phyloP scores from a whole-genome alignment of 2,329 filamentous ascomycete genomes.

The Diplodia sapinea region DNA sequence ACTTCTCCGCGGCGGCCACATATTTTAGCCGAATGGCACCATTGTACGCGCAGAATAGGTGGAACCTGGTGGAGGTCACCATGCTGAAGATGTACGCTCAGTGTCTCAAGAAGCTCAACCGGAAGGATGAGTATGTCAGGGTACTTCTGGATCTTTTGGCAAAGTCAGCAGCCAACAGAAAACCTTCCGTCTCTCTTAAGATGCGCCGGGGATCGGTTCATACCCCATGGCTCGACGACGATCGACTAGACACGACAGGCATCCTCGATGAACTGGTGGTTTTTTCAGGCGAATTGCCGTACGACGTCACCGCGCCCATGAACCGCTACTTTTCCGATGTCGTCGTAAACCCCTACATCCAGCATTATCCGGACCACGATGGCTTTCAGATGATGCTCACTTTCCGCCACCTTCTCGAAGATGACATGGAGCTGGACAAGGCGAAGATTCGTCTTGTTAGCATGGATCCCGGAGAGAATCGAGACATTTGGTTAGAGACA shows the following conservation, averaged over 20 bases:
- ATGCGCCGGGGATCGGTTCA: conserved; percentile 33
- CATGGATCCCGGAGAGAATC: conserved; percentile 60
- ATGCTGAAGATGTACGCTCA: conserved; percentile 85
- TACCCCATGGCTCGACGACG: conserved; percentile 46
- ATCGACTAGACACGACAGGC: conserved; percentile 46
- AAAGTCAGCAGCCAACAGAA: conserved; percentile 60
- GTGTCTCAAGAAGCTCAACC: conserved; percentile 78
- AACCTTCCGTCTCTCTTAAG: conserved; percentile 33
- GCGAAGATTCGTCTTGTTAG: conserved; percentile 69
- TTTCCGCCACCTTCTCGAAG: conserved; percentile 74
- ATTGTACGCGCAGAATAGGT: conserved; percentile 77
- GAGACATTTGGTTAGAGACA: conserved; percentile 71
- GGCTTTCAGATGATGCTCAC: conserved; percentile 73
- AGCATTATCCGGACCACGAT: conserved; percentile 73
- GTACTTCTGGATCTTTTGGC: conserved; percentile 75
- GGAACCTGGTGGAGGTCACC: conserved; percentile 79
- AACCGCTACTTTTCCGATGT: conserved; percentile 75
- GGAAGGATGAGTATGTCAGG: conserved; percentile 78
- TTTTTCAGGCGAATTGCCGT: conserved; percentile 57
- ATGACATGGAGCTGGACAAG: conserved; percentile 69
- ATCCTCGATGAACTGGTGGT: conserved; percentile 53
- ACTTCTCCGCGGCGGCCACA: conserved; percentile 74
- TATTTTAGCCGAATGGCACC: conserved; percentile 81
- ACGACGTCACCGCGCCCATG: conserved; percentile 71
- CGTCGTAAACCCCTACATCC: conserved; percentile 69